These are phyloP conservation scores for Sporothrix phasma DNA, from an alignment of 2,329 filamentous ascomycete genomes.

Conservation along the genomic window DNA sequence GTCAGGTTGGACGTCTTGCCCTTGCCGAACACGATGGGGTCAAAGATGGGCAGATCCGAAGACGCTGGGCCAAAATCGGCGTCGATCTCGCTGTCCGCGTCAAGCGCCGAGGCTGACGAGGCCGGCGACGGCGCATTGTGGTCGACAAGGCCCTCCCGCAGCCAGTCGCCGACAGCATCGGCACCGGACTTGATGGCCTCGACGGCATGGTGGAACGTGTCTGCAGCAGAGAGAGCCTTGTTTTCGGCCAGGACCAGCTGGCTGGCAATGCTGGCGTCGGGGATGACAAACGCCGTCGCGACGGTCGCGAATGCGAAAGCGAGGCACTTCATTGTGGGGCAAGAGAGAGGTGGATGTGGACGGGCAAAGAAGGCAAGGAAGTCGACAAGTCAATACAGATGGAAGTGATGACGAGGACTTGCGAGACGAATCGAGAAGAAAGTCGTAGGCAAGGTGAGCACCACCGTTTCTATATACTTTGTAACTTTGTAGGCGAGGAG, in stretches of 20 bases:
- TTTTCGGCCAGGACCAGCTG: constrained; percentile 19
- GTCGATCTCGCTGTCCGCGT: background rate
- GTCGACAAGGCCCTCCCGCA: constrained; percentile 9
- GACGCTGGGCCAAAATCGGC: background rate
- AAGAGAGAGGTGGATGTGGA: background rate
- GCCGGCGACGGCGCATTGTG: background rate
- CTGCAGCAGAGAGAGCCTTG: background rate
- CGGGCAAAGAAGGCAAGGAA: background rate
- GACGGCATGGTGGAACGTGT: constrained; percentile 10
- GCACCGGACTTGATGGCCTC: constrained; percentile 14
- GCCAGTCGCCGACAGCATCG: constrained; percentile 15
- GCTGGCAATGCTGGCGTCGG: constrained; percentile 15
- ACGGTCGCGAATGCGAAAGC: constrained; percentile 19
- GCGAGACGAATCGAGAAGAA: background rate
- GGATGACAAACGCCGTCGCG: constrained; percentile 21
- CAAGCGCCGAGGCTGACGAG: background rate
- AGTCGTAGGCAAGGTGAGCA: background rate
- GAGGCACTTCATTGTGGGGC: constrained; percentile 19
- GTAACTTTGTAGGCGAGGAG: background rate
- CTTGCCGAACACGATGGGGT: background rate
- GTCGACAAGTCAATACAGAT: background rate
- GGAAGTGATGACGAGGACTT: background rate
- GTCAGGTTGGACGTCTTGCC: constrained; percentile 51
- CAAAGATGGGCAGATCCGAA: background rate
- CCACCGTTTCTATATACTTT: background rate